phyloP scores from a whole-genome alignment of 2,329 filamentous ascomycete genomes.

The Calonectria leucothoes region DNA sequence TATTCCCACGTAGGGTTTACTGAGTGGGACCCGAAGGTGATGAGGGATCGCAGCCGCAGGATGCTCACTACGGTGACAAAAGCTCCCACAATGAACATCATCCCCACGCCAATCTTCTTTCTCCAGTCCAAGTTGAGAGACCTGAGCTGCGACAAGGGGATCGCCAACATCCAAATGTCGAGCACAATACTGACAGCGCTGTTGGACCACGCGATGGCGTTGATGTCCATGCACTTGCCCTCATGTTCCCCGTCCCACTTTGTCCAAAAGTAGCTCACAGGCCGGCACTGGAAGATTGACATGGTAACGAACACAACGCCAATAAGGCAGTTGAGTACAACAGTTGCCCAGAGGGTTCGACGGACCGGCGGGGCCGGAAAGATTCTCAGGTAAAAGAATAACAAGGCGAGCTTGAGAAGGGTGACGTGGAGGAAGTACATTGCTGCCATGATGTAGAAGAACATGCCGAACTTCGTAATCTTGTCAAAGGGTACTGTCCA shows the following conservation, averaged over 20 bases:
- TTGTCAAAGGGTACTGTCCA: slow-evolving; percentile 57
- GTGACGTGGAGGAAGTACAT: slow-evolving; percentile 60
- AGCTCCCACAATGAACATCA: slow-evolving; percentile 65
- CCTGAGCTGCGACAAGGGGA: slow-evolving; percentile 61
- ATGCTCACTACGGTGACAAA: slow-evolving; percentile 56
- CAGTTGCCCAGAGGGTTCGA: slow-evolving; percentile 54
- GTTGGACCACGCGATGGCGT: slow-evolving; percentile 32
- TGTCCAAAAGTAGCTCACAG: slow-evolving; percentile 65
- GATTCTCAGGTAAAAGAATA: slow-evolving; percentile 67
- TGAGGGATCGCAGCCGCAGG: slow-evolving; percentile 48
- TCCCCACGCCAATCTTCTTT: slow-evolving; percentile 59
- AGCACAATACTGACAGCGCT: slow-evolving; percentile 63
- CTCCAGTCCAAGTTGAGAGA: slow-evolving; percentile 57
- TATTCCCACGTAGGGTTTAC: slow-evolving; percentile 50
- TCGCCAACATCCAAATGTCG: slow-evolving; percentile 64
- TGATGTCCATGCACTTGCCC: slow-evolving; percentile 63
- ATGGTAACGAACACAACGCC: slow-evolving; percentile 56
- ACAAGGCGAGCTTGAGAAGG: slow-evolving; percentile 63
- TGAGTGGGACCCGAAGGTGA: slow-evolving; percentile 43
- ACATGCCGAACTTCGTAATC: slow-evolving; percentile 57
- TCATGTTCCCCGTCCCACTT: slow-evolving; percentile 60
- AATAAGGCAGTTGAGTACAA: slow-evolving; percentile 52
- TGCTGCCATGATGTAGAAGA: slow-evolving; percentile 56
- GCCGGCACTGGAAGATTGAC: slow-evolving; percentile 62
- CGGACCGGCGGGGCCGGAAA: slow-evolving; percentile 57